phyloP scores from a whole-genome alignment of 2,329 filamentous ascomycete species.

The Xylariaceae sp. region DNA sequence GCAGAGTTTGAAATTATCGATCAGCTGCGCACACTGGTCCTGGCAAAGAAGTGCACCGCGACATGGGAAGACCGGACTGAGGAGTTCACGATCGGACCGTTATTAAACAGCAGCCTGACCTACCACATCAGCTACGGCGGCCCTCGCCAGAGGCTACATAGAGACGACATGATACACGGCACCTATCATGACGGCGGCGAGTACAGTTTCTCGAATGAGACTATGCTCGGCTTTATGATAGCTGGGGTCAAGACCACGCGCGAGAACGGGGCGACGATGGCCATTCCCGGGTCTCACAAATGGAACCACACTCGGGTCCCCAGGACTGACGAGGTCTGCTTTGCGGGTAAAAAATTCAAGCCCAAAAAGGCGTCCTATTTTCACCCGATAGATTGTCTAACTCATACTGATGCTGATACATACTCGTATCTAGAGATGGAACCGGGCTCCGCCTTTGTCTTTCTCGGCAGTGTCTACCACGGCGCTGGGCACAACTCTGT shows the following conservation, averaged over 20 bases:
- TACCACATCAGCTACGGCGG: background rate
- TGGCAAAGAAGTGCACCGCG: background rate
- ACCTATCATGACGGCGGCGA: background rate
- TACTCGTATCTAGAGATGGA: slow-evolving; percentile 1
- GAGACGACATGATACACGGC: background rate
- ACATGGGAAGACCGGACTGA: background rate
- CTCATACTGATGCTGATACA: background rate
- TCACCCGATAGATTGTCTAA: background rate
- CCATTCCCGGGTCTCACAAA: background rate
- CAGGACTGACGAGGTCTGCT: slow-evolving; percentile 1
- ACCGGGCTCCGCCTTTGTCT: background rate
- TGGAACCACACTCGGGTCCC: slow-evolving; percentile 2
- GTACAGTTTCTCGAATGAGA: slow-evolving; percentile 1
- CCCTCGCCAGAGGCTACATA: background rate
- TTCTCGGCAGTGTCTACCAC: background rate
- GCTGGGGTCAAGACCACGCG: background rate
- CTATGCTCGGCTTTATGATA: slow-evolving; percentile 3
- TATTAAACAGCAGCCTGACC: background rate
- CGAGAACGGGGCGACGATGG: background rate
- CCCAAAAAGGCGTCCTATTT: too few relatives aligned
- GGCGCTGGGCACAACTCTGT: background rate
- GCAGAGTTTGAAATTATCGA: background rate
- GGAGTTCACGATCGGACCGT: background rate
- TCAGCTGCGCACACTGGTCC: background rate
- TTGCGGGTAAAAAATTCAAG: slow-evolving; percentile 4